These are phyloP conservation scores for Tricholoma hemisulphureum DNA, from an alignment of 768 basidiomycete genomes.

Conservation along the genomic window DNA sequence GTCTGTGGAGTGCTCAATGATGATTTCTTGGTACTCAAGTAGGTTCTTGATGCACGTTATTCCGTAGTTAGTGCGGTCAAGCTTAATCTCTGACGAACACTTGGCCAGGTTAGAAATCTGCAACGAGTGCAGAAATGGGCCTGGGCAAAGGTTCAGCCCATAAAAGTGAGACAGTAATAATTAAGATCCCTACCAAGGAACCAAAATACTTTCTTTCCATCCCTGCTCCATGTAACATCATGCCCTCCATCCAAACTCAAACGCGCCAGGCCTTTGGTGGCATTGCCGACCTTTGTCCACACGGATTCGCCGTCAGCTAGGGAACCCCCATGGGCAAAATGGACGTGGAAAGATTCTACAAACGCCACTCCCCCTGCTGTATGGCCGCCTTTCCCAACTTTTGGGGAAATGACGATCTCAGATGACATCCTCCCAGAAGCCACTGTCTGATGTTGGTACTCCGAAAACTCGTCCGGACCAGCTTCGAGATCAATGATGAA, in stretches of 20 bases:
- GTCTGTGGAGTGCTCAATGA: slow-evolving; percentile 61
- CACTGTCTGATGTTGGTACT: slow-evolving; percentile 46
- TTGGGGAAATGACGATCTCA: slow-evolving; percentile 50
- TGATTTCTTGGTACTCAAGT: slow-evolving; percentile 56
- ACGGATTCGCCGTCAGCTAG: slow-evolving; percentile 43
- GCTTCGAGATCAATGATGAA: slow-evolving; percentile 51
- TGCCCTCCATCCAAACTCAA: slow-evolving; percentile 75
- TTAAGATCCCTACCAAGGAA: slow-evolving; percentile 53
- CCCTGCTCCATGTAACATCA: slow-evolving; percentile 59
- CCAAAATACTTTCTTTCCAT: slow-evolving; percentile 71
- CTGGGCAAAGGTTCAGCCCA: slow-evolving; percentile 28
- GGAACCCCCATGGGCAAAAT: slow-evolving; percentile 45
- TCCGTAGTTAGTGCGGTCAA: slow-evolving; percentile 56
- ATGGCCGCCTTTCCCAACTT: slow-evolving; percentile 16
- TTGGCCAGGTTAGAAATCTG: slow-evolving; percentile 50
- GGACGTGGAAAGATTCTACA: slow-evolving; percentile 69
- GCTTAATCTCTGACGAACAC: slow-evolving; percentile 48
- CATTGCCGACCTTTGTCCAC: slow-evolving; percentile 71
- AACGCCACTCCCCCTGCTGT: slow-evolving; percentile 51
- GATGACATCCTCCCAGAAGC: slow-evolving; percentile 56
- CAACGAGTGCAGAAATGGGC: slow-evolving; percentile 62
- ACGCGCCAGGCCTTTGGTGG: slow-evolving; percentile 57
- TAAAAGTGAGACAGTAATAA: not conserved
- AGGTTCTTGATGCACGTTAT: slow-evolving; percentile 58
- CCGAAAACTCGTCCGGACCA: slow-evolving; percentile 44